Conservation (phyloP, 2,329 filamentous ascomycete species). For the Fusarium pseudoanthophilum region DNA sequence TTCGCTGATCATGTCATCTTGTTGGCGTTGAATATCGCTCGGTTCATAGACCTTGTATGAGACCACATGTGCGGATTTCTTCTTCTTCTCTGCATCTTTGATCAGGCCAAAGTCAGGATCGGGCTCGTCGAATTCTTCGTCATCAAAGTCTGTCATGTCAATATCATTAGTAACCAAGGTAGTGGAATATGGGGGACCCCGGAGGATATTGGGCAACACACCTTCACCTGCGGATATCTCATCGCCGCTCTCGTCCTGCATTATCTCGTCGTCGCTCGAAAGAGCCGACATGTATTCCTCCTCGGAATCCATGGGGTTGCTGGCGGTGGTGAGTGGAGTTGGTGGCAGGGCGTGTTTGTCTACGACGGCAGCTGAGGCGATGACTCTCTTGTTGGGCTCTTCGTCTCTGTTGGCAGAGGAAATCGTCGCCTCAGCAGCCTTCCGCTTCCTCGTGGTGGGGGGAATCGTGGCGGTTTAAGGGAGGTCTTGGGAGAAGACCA, state of each 20-base stretch:
- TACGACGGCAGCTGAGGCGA: conserved; percentile 62
- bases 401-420: conserved; percentile 57
- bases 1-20: conserved; percentile 86
- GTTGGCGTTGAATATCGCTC: conserved; percentile 82
- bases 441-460: conserved; percentile 69
- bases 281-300: conserved; percentile 90
- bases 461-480: conserved; percentile 64
- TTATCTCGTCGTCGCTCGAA: conserved; percentile 78
- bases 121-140: conserved; percentile 67
- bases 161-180: conserved; percentile 24
- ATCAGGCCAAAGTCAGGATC: conserved; percentile 64
- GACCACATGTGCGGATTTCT: conserved; percentile 82
- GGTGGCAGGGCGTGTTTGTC: conserved; percentile 61
- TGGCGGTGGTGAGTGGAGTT: conserved; percentile 65
- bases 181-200: conserved; percentile 8
- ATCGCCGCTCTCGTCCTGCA: conserved; percentile 82
- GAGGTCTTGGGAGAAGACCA: conserved; percentile 17
- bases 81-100: conserved; percentile 75
- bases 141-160: conserved; percentile 62
- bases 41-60: conserved; percentile 86
- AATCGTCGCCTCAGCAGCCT: conserved; percentile 73
- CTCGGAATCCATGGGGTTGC: conserved; percentile 87
- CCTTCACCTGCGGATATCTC: conserved; percentile 67
- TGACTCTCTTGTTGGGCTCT: conserved; percentile 63
- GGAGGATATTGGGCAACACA: conserved; percentile 43